Evolutionary conservation across 2,329 filamentous ascomycete genomes (phyloP), one percentile per base, ranked within the genome.

Genomic region (Exophiala sp.): DNA sequence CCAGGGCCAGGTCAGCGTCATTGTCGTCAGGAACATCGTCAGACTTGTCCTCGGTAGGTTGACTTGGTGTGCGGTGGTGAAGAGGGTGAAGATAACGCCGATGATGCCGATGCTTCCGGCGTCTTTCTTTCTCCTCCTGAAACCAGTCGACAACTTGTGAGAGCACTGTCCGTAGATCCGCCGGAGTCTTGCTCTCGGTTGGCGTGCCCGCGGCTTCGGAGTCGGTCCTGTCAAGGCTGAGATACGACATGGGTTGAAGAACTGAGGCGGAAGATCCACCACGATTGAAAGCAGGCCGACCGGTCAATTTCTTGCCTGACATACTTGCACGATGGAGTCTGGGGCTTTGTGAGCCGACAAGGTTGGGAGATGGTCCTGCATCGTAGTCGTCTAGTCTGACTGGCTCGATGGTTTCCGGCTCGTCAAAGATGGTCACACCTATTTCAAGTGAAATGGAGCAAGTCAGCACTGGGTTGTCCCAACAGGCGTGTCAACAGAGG

Each of bases 81-180:
- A 62, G 62, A 63, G 49, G 66, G 54, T 51, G 72, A 71, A 66
- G 54, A 72, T 77, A 63, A 71, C 75, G 57, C 69, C 74, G 35
- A 65, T 64, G 52, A 65, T 18, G 75, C 70, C 65, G 78, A 83
- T 78, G 77, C 8, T 77, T 71, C 36, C 80, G 78, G 63, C 84
- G 83, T 69, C 87, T 88, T 32, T 77, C 72, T 66, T 86, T 87
- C 71, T 96, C 91, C 46, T 86, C 82, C 63, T 91, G 84, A 36
- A 96, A 74, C 92, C 92, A 97, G 61, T 89, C 84, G 21, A 82
- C 79, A 11, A 96, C 84, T 66, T 95, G 89, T 16, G 84, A 78
- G 24, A 94, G 72, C 6, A 95, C 66, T 41, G 59, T 63, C 8
- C 56, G 55, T 18, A 58, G 43, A 39, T 63, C 59, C 2, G 24